Percentiles rank a stretch among this genome's conserved stretches.
Conservation (phyloP, 495 filamentous ascomycete genomes). For the Xylaria flabelliformis region DNA sequence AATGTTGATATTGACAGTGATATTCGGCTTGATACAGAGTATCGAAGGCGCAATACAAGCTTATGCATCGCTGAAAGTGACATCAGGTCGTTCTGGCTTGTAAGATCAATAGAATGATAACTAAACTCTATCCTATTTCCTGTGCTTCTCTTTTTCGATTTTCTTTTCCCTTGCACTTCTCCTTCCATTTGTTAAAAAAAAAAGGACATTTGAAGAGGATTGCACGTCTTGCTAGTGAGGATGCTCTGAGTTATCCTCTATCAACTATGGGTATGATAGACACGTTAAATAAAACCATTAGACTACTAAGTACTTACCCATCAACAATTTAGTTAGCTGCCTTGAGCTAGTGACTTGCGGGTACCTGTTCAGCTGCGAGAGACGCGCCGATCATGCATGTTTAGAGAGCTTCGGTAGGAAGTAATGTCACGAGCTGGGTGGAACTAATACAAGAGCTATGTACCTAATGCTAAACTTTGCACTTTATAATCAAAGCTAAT, state of each 20-base stretch:
- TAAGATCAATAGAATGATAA: not conserved
- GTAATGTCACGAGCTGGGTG: too few relatives aligned
- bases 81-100: not conserved
- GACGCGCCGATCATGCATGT: not conserved
- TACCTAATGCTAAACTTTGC: not conserved
- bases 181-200: not conserved
- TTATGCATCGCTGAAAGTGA: slow-evolving; percentile 7
- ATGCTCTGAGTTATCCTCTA: not conserved
- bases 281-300: not conserved
- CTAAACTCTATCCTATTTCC: not conserved
- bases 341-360: not conserved
- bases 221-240: not conserved
- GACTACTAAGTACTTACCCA: too few relatives aligned
- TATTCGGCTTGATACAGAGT: slow-evolving; percentile 59
- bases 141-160: not conserved
- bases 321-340: not conserved
- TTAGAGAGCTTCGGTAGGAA: not conserved
- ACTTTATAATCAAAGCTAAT: not conserved
- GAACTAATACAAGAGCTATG: too few relatives aligned
- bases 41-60: slow-evolving; percentile 51
- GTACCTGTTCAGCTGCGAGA: not conserved
- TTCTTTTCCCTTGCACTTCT: not conserved
- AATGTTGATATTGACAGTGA: slow-evolving; percentile 53
- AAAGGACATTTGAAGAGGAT: not conserved
- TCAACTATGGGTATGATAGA: not conserved